Base-by-base conservation (phyloP, 345 rosid species). In the Balakata baccata region DNA sequence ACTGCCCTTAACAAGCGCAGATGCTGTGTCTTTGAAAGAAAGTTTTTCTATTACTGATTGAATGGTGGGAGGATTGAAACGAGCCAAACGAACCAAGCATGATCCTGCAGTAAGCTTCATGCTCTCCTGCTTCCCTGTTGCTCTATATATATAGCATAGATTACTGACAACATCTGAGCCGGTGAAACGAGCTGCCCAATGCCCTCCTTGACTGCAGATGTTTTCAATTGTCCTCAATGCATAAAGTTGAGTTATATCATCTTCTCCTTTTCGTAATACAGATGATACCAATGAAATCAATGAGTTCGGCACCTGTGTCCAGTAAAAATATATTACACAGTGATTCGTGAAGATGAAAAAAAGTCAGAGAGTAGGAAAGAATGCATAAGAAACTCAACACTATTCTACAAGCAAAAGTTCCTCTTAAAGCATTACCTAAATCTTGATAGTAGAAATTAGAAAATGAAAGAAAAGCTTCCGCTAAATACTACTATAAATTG, bases 61-160 rank as follows among this genome's bases (percentile, higher is more conserved):
- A 74, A 89, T 89, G 85, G 90, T 85, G 73, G 88, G 84, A 62
- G 96, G 88, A 75, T 85, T 91, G 72, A 95, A 95, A 64, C 99
- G 94, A 69, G 88, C 90, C 57, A 95, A 86, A 56, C 99, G 97
- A 80, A 91, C 98, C 79, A 95, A 82, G 84, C 99, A 95, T 74
- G 99, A 95, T 77, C 99, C 99, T 65, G 99, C 97, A 51, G 97
- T 89, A 50, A 89, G 90, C 87, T 96, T 87, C 87, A 95, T 86
- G 88, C 90, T 91, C 80, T 95, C 99, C 71, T 87, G 98, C 84
- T 95, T 95, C 72, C 99, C 98, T 41, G 84, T 70, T 68, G 99
- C 98, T 77, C 86, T 85, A 70, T 88, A 91, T 70, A 95, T 92
- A 70, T 95, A 87, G 81, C 97, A 95, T 59, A 95, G 82, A 81